Evolutionary conservation across 1,284 basidiomycete species (phyloP).

Genomic region (Melampsora occidentalis): DNA sequence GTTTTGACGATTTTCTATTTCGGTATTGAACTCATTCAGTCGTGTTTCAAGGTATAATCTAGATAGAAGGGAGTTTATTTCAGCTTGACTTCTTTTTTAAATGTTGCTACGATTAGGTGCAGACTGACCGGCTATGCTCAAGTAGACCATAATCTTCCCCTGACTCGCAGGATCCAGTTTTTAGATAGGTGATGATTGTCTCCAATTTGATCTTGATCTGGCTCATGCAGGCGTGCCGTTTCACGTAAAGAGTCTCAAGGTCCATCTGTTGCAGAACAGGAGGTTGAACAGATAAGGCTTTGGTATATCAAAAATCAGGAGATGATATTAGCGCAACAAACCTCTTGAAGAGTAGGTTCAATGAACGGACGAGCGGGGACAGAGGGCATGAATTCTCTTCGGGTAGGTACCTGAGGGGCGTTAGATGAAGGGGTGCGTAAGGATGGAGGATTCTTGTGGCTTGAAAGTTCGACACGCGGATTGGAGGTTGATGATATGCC

Average conservation of each 20-base stretch:
- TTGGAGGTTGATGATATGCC: not conserved
- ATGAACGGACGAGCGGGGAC: slow-evolving; percentile 13
- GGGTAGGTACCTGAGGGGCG: not conserved
- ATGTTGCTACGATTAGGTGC: not conserved
- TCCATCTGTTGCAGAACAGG: slow-evolving; percentile 19
- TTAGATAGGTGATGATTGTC: slow-evolving; percentile 15
- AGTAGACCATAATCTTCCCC: slow-evolving; percentile 37
- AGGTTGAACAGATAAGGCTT: not conserved
- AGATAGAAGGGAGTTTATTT: not conserved
- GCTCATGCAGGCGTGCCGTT: slow-evolving; percentile 29
- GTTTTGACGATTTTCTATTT: slow-evolving; percentile 22
- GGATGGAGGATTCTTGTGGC: not conserved
- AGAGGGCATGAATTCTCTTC: not conserved
- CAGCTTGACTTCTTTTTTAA: not conserved
- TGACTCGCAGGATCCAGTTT: slow-evolving; percentile 19
- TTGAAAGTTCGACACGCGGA: not conserved
- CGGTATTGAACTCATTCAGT: slow-evolving; percentile 27
- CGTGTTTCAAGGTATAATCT: slow-evolving; percentile 26
- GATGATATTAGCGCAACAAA: not conserved
- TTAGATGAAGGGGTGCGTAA: not conserved
- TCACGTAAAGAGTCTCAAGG: slow-evolving; percentile 36
- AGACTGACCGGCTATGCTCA: slow-evolving; percentile 17
- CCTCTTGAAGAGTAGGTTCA: slow-evolving; percentile 34
- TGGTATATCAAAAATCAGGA: not conserved
- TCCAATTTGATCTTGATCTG: slow-evolving; percentile 21